Conservation (phyloP, 768 basidiomycete genomes). For the Trametes coccinea region DNA sequence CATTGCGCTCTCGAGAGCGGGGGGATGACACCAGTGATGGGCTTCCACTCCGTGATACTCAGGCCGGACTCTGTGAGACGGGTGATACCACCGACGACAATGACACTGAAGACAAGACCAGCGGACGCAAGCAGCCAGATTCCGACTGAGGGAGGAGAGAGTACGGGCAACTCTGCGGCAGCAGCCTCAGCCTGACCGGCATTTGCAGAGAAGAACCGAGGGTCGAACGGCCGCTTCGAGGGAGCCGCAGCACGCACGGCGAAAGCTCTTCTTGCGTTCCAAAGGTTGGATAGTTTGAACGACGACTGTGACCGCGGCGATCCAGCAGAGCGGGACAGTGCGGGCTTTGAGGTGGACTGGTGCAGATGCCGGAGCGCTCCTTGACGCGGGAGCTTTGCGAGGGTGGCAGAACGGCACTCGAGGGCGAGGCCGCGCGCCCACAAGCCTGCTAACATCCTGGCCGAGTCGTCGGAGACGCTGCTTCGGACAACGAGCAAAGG, state of each 20-base stretch:
- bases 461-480: neutral
- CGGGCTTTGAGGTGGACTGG: neutral
- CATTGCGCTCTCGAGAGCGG: slow-evolving; percentile 77
- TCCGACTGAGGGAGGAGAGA: slow-evolving; percentile 71
- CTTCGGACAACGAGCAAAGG: slow-evolving; percentile 6
- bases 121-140: slow-evolving; percentile 87
- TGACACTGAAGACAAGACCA: slow-evolving; percentile 84
- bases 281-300: slow-evolving; percentile 1
- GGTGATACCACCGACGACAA: slow-evolving; percentile 95
- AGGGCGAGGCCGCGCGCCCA: slow-evolving; percentile 20
- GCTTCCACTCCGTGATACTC: slow-evolving; percentile 97
- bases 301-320: neutral
- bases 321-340: neutral
- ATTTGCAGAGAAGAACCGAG: slow-evolving; percentile 44
- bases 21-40: slow-evolving; percentile 85
- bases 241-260: slow-evolving; percentile 2
- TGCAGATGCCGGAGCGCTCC: slow-evolving; percentile 10
- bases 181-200: slow-evolving; percentile 23
- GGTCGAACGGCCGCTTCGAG: slow-evolving; percentile 27
- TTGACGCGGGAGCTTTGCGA: slow-evolving; percentile 13
- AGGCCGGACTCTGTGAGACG: slow-evolving; percentile 96
- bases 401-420: slow-evolving; percentile 13
- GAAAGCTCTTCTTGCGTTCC: slow-evolving; percentile 8
- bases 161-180: slow-evolving; percentile 45
- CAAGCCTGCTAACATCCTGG: slow-evolving; percentile 18